phyloP scores from a whole-genome alignment of 208 protist genomes.

The Leishmania lainsoni region DNA sequence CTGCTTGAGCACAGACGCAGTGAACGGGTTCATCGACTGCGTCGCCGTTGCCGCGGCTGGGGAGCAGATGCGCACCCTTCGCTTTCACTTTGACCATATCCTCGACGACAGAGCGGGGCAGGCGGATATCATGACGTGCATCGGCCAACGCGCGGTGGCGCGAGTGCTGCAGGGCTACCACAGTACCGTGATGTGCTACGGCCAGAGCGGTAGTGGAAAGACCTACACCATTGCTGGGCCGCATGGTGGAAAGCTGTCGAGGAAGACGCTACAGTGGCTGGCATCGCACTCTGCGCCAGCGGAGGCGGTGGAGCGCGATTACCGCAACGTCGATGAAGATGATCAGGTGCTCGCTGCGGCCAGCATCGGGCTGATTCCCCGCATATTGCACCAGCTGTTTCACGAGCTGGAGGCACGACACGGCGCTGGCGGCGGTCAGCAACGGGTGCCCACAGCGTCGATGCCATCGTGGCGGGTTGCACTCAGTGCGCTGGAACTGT shows the following conservation, averaged over 20 bases:
- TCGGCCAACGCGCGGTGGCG: constrained; percentile 59
- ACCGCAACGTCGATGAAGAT: constrained; percentile 7
- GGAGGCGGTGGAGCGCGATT: constrained; percentile 1
- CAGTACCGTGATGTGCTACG: constrained; percentile 89
- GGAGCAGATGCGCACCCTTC: constrained; percentile 12
- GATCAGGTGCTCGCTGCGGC: constrained; percentile 11
- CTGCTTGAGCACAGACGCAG: constrained; percentile 30
- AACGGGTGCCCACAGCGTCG: constrained; percentile 3
- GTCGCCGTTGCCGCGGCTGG: neutral
- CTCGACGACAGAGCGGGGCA: constrained; percentile 62
- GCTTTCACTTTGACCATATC: constrained; percentile 75
- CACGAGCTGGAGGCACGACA: constrained; percentile 29
- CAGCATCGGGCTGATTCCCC: constrained; percentile 43
- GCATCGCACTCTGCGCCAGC: neutral
- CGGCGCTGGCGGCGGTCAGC: neutral
- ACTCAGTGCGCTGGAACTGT: constrained; percentile 75
- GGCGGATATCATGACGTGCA: constrained; percentile 61
- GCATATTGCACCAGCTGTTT: constrained; percentile 53
- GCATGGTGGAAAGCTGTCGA: constrained; percentile 27
- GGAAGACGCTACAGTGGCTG: constrained; percentile 20
- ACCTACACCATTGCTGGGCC: constrained; percentile 86
- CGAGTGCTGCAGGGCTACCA: constrained; percentile 77
- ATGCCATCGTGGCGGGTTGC: constrained; percentile 30
- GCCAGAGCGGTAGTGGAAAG: constrained; percentile 93
- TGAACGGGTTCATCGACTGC: constrained; percentile 36